These are phyloP conservation scores for Primulina huaijiensis DNA, from an alignment of 257 asterid species.

Conservation along the genomic window DNA sequence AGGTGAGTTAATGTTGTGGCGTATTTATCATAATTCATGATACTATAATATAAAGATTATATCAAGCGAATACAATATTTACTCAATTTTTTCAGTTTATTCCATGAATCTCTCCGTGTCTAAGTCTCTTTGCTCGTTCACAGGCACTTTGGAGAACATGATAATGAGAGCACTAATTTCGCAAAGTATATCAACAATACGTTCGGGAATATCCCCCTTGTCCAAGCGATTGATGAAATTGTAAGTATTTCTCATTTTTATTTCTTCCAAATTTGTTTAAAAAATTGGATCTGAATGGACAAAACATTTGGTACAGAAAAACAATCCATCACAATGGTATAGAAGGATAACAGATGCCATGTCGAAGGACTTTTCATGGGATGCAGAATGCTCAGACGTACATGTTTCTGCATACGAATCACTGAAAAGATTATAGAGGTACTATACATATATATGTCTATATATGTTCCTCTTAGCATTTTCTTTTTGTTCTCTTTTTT, in stretches of 20 bases:
- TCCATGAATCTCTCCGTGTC: constrained; percentile 6
- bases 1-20: constrained; percentile 35
- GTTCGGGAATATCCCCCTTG: constrained; percentile 6
- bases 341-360: constrained; percentile 51
- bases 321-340: constrained; percentile 55
- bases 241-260: constrained; percentile 31
- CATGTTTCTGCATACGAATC: constrained; percentile 59
- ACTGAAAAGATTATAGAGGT: constrained; percentile 34
- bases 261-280: neutral
- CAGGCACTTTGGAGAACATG: constrained; percentile 36
- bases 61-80: neutral
- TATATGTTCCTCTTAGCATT: neutral
- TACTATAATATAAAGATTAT: constrained; percentile 1
- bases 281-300: neutral
- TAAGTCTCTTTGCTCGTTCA: constrained; percentile 5
- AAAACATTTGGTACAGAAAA: constrained; percentile 38
- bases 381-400: constrained; percentile 55
- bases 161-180: neutral
- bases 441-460: neutral
- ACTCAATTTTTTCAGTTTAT: constrained; percentile 11
- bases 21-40: neutral
- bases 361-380: constrained; percentile 73
- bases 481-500: no score
- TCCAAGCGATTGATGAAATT: constrained; percentile 65
- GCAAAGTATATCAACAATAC: neutral